Evolutionary conservation across 2,329 filamentous ascomycete species (phyloP), one percentile per base, ranked within the genome.

Genomic region (Leptographium procerum): DNA sequence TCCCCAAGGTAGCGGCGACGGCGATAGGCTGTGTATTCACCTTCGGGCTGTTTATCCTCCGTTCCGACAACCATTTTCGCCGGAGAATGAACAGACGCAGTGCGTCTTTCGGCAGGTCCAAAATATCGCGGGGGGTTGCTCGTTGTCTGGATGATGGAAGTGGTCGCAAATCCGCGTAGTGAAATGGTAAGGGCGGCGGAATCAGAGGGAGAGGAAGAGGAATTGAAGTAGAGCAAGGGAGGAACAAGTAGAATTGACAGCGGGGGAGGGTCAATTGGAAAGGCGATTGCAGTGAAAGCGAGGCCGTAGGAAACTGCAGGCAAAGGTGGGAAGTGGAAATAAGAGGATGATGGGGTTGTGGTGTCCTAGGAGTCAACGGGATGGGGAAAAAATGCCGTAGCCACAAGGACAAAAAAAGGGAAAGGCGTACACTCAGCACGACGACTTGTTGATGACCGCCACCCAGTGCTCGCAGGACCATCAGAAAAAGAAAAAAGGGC

Each of bases 21-120:
- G 31, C 11, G 28, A 51, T 29, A 51, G 26, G 14, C 22, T 40
- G 22, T 26, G 6, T 14, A n/a, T 16, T 51, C 29, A 63, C 61
- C 58, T 60, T 59, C 43, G 43, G 61, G 52, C 58, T 34, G 58
- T 22, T 53, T 54, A 55, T 59, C 57, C 40, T 61, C 60, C 48
- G 59, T 51, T 55, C 28, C 58, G 56, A 29, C 55, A 40, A 14
- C 55, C 61, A 61, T 62, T 24, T 56, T 56, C 24, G 33, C 16
- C 57, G 24, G 36, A 13, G 24, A 31, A 29, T n/a, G 26, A n/a
- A n/a, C n/a, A n/a, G 26, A 6, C 9, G 47, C 24, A 50, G 24
- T 8, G 4, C 11, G 7, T 10, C 4, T 50, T 50, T 8, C 24
- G 19, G n/a, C 14, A 16, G 26, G 47, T 28, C 24, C 47, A 9